A percentile compares a stretch with the other conserved stretches of the same genome.
These are phyloP conservation scores for Cadophora sp. DNA, from an alignment of 2,329 filamentous ascomycete genomes.

Conservation along the genomic window DNA sequence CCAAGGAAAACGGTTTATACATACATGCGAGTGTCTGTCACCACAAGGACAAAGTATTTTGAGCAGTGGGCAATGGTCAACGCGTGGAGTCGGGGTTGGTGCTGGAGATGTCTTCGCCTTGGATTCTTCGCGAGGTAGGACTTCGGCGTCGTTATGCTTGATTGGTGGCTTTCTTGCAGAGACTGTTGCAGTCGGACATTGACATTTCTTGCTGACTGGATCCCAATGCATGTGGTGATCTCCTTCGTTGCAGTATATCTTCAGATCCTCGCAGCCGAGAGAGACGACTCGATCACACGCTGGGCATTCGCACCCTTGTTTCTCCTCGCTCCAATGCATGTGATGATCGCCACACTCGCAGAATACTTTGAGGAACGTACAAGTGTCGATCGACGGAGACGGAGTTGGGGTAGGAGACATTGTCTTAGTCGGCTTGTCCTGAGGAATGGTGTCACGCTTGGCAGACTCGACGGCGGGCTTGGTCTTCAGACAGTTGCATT, in stretches of 20 bases:
- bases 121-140: not conserved
- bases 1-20: not conserved
- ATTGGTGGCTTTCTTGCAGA: not conserved
- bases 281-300: not conserved
- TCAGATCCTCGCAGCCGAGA: not conserved
- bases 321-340: not conserved
- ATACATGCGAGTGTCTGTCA: not conserved
- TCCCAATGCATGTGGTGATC: conserved; percentile 4
- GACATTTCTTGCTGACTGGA: not conserved
- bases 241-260: conserved; percentile 2
- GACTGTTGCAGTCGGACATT: not conserved
- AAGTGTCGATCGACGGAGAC: not conserved
- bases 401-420: not conserved
- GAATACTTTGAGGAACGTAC: not conserved
- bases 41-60: conserved; percentile 10
- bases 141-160: not conserved
- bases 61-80: not conserved
- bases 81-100: not conserved
- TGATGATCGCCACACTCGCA: conserved; percentile 6
- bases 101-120: not conserved
- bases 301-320: not conserved
- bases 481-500: not conserved
- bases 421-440: not conserved
- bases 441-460: not conserved
- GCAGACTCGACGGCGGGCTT: not conserved